Percentiles rank a stretch among this genome's conserved stretches.
These are phyloP conservation scores for Lotus japonicus DNA, from an alignment of 306 rosid genomes.

Conservation along the genomic window DNA sequence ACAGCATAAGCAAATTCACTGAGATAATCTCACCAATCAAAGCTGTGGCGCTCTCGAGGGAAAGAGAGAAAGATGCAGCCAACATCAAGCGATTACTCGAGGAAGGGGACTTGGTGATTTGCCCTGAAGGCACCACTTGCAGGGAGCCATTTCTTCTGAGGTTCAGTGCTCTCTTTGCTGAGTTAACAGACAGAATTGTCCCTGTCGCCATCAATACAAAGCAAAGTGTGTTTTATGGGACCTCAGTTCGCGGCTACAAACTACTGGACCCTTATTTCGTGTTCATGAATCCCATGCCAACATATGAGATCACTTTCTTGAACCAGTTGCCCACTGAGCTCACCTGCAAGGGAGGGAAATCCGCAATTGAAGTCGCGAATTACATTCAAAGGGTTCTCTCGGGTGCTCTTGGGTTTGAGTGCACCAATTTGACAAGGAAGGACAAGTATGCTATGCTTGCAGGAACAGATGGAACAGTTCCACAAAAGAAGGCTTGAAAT, in stretches of 20 bases:
- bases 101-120: slow-evolving; percentile 84
- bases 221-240: slow-evolving; percentile 75
- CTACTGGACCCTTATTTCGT: slow-evolving; percentile 79
- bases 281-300: slow-evolving; percentile 90
- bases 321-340: slow-evolving; percentile 61
- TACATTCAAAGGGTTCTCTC: slow-evolving; percentile 76
- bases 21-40: slow-evolving; percentile 77
- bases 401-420: slow-evolving; percentile 83
- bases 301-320: slow-evolving; percentile 74
- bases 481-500: slow-evolving; percentile 29
- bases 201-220: slow-evolving; percentile 84
- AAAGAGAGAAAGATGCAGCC: slow-evolving; percentile 73
- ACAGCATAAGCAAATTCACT: slow-evolving; percentile 78
- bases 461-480: slow-evolving; percentile 78
- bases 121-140: slow-evolving; percentile 93
- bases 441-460: slow-evolving; percentile 72
- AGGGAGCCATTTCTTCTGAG: slow-evolving; percentile 73
- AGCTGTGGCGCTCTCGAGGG: slow-evolving; percentile 73
- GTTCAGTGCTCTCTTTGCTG: slow-evolving; percentile 90
- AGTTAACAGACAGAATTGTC: slow-evolving; percentile 67
- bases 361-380: slow-evolving; percentile 78
- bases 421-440: slow-evolving; percentile 79
- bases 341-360: slow-evolving; percentile 72
- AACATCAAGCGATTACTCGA: slow-evolving; percentile 61
- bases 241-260: slow-evolving; percentile 58